phyloP scores from a whole-genome alignment of 441 rosid genomes.

The Bocquillonia castaneifolia region DNA sequence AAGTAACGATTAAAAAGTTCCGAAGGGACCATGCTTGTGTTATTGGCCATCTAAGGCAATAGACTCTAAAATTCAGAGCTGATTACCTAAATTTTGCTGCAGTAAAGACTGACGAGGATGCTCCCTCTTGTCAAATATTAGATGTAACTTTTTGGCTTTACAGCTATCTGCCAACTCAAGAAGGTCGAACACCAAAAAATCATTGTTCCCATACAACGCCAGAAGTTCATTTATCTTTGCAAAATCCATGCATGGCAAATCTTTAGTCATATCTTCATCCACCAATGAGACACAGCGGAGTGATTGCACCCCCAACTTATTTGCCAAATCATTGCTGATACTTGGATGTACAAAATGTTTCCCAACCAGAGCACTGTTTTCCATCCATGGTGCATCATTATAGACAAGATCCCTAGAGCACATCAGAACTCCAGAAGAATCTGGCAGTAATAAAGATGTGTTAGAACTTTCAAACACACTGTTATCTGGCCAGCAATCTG shows the following conservation, averaged over 20 bases:
- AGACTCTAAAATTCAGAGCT: conserved; percentile 9
- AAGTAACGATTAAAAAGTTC: background rate
- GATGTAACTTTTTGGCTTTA: conserved; percentile 74
- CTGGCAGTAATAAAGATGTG: conserved; percentile 63
- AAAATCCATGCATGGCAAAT: conserved; percentile 94
- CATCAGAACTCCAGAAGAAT: conserved; percentile 65
- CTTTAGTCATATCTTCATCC: conserved; percentile 75
- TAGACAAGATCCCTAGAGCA: conserved; percentile 69
- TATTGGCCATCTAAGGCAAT: conserved; percentile 13
- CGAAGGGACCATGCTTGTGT: background rate
- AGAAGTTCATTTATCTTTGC: conserved; percentile 77
- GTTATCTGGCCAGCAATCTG: conserved; percentile 61
- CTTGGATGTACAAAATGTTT: conserved; percentile 80
- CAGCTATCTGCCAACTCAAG: conserved; percentile 99
- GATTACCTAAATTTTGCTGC: conserved; percentile 89
- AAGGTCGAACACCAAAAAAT: conserved; percentile 83
- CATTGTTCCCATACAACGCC: conserved; percentile 66
- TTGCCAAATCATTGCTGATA: conserved; percentile 83
- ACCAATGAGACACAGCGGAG: conserved; percentile 83
- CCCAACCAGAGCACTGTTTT: conserved; percentile 55
- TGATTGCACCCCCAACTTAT: conserved; percentile 81
- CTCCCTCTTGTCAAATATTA: conserved; percentile 87
- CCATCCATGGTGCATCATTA: conserved; percentile 99
- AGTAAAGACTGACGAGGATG: conserved; percentile 85
- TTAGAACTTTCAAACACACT: conserved; percentile 50